These are phyloP conservation scores for Filobasidium wieringae DNA, from an alignment of 768 basidiomycete genomes.

Conservation along the genomic window DNA sequence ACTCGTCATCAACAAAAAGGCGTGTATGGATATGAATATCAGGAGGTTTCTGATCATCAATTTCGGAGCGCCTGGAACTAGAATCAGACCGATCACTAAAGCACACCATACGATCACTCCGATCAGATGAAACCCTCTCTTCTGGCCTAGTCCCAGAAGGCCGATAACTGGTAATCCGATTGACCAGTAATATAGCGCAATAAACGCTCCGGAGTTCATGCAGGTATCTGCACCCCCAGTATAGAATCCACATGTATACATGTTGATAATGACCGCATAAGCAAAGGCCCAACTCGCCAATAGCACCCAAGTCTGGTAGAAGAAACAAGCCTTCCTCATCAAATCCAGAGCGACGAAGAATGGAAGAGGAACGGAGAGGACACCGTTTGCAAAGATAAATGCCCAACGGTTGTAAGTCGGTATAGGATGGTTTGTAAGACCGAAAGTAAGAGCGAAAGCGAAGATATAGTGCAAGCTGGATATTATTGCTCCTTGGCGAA, in stretches of 20 bases:
- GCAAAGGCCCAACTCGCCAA: constrained; percentile 25
- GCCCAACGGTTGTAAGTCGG: background rate
- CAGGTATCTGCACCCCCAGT: constrained; percentile 6
- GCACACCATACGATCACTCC: constrained; percentile 33
- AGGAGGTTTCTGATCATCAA: constrained; percentile 40
- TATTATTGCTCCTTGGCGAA: background rate
- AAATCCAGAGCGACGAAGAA: constrained; percentile 29
- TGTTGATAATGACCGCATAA: constrained; percentile 21
- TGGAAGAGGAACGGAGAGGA: constrained; percentile 20
- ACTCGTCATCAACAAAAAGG: constrained; percentile 60
- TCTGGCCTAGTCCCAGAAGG: constrained; percentile 38
- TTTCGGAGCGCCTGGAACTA: constrained; percentile 36
- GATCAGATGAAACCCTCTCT: constrained; percentile 25
- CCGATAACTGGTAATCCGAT: constrained; percentile 33
- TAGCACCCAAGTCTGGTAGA: constrained; percentile 31
- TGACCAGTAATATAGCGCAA: constrained; percentile 10
- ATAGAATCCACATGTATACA: constrained; percentile 18
- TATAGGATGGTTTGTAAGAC: background rate
- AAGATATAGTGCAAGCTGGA: background rate
- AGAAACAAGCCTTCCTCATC: constrained; percentile 16
- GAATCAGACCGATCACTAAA: constrained; percentile 26
- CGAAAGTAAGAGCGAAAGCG: background rate
- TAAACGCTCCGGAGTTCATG: constrained; percentile 8
- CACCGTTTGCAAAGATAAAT: background rate
- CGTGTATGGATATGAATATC: constrained; percentile 62